A percentile compares a stretch with the other conserved stretches of the same genome.
Conservation (phyloP, 352 stramenopile genomes). For the Globisporangium lucens region DNA sequence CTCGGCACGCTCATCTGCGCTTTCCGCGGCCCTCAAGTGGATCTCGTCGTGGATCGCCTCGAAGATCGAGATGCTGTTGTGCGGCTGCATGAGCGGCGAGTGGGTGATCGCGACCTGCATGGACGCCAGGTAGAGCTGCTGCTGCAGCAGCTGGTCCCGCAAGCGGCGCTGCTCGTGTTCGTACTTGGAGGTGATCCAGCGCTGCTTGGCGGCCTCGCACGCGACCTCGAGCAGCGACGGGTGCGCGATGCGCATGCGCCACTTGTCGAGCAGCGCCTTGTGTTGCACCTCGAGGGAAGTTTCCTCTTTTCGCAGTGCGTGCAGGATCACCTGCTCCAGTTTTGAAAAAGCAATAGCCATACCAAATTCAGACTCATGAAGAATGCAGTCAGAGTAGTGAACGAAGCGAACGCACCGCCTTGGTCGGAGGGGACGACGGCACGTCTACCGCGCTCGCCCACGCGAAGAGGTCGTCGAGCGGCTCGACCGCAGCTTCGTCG, state of each 20-base stretch:
- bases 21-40: neutral
- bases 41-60: conserved; percentile 37
- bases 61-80: conserved; percentile 43
- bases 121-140: conserved; percentile 58
- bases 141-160: conserved; percentile 46
- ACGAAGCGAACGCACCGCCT: neutral
- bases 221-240: conserved; percentile 29
- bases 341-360: neutral
- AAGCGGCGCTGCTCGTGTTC: conserved; percentile 44
- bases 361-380: too few species aligned
- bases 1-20: conserved; percentile 19
- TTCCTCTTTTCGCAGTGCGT: conserved; percentile 5
- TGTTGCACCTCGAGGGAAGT: neutral
- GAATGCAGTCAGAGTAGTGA: neutral
- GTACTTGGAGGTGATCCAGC: conserved; percentile 41
- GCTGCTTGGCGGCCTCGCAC: conserved; percentile 42
- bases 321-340: neutral
- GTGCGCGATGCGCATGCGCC: conserved; percentile 31
- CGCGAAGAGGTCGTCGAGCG: neutral
- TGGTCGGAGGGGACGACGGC: neutral
- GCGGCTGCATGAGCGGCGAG: conserved; percentile 35
- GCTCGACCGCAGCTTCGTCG: too few species aligned
- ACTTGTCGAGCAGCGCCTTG: conserved; percentile 21
- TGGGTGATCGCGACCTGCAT: conserved; percentile 42
- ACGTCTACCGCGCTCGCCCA: neutral